Percentiles rank a stretch among this genome's conserved stretches.
Conservation (phyloP, 2,329 filamentous ascomycete genomes). For the Mariannaea sp. region DNA sequence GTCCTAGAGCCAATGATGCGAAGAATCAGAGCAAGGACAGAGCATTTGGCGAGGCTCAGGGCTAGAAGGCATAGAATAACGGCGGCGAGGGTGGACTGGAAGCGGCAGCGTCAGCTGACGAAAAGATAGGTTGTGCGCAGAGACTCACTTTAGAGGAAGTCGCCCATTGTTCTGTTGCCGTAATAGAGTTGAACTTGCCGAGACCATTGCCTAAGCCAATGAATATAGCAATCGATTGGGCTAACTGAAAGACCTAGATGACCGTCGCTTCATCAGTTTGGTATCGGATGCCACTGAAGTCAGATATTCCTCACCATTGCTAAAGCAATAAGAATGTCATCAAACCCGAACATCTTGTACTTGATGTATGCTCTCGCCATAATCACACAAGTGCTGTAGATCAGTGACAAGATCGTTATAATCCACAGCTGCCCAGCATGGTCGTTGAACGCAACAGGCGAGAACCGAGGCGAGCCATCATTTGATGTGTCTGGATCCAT, state of each 20-base stretch:
- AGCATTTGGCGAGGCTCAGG: slow-evolving; percentile 24
- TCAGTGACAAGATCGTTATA: slow-evolving; percentile 28
- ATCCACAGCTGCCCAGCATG: slow-evolving; percentile 33
- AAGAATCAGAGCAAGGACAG: slow-evolving; percentile 28
- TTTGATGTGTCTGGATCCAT: slow-evolving; percentile 18
- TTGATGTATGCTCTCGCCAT: slow-evolving; percentile 28
- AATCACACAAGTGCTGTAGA: slow-evolving; percentile 26
- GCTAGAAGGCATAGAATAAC: slow-evolving; percentile 17
- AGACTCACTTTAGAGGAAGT: slow-evolving; percentile 18
- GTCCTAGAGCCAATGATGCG: slow-evolving; percentile 28
- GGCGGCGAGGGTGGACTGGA: slow-evolving; percentile 18
- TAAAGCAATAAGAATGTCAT: slow-evolving; percentile 21
- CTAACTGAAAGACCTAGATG: slow-evolving; percentile 21
- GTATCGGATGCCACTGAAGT: not conserved
- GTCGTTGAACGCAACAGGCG: slow-evolving; percentile 24
- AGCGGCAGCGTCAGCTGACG: slow-evolving; percentile 2
- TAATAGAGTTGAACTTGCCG: slow-evolving; percentile 27
- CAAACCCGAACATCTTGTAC: slow-evolving; percentile 29
- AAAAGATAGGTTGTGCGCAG: rapidly evolving
- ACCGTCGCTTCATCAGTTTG: not conserved
- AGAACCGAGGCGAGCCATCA: slow-evolving; percentile 15
- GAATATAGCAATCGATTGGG: slow-evolving; percentile 26
- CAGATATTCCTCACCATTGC: slow-evolving; percentile 18
- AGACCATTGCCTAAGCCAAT: slow-evolving; percentile 22
- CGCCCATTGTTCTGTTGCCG: slow-evolving; percentile 19